Evolutionary conservation across 108 stramenopile species (phyloP), one percentile per base, ranked within the genome.

Genomic region (Pseudonitzschia pungens): DNA sequence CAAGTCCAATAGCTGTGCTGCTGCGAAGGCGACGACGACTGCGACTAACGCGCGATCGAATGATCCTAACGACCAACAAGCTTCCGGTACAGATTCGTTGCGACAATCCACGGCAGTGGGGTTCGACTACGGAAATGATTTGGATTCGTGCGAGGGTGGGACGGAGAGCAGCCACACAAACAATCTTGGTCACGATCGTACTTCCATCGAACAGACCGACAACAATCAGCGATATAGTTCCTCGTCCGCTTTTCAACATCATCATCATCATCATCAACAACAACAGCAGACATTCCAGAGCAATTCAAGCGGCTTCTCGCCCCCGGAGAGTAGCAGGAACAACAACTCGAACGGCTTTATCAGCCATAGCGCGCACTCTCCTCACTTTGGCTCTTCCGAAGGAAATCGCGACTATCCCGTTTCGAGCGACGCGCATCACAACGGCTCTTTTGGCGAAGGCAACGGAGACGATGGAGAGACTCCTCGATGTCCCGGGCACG

Each of bases 401-500:
- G 28, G 52, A 10, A 58, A 54, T 68, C 1, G 41, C 26, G 31
- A 33, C 40, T 42, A 48, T 12, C 5, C 1, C 14, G 7, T 2
- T 18, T 48, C 45, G 1, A 12, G 1, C 36, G 22, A 3, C 58
- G 24, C 28, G 53, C 20, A 31, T 4, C 32, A 33, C 6, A 66
- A 31, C 60, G 45, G 59, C 36, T 24, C 58, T 29, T 1, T 24
- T 20, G 41, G 7, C n/a, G 48, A 76, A 3, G 33, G 57, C 6
- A 31, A 65, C 52, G 29, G 42, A 53, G 45, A 59, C 62, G 58
- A 59, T 67, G 64, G 56, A 45, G 52, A 65, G 20, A 83, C 60
- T 21, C 90, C 91, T n/a, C 74, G 87, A 10, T 95, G 93, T 79
- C 83, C 91, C 10, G 89, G 88, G n/a, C 93, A 95, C 64, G 78